phyloP scores from a whole-genome alignment of 495 filamentous ascomycete genomes.

The Podospora didyma region DNA sequence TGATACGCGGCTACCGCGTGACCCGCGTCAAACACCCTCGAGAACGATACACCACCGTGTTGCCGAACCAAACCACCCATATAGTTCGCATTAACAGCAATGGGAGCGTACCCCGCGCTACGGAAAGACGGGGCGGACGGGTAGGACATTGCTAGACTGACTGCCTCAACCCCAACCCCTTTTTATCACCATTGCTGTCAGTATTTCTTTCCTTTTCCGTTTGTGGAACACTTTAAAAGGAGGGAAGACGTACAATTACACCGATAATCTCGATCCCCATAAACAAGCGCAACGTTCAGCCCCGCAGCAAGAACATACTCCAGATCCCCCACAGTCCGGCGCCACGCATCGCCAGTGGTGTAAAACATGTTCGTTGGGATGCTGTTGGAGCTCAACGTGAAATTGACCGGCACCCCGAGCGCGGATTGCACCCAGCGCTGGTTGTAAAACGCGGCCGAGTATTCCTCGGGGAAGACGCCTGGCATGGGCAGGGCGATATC shows the following conservation, averaged over 20 bases:
- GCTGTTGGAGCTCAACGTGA: not conserved
- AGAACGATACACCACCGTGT: conserved; percentile 56
- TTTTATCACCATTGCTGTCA: no score
- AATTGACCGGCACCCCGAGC: not conserved
- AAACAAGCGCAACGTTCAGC: conserved; percentile 56
- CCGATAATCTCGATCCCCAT: conserved; percentile 58
- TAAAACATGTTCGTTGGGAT: conserved; percentile 44
- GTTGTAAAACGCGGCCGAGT: conserved; percentile 2
- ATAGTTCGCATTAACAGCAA: conserved; percentile 45
- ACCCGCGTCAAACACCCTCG: conserved; percentile 56
- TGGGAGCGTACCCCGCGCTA: conserved; percentile 46
- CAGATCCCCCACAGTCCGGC: conserved; percentile 48
- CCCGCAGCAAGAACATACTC: conserved; percentile 49
- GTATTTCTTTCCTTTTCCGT: no score
- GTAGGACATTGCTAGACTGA: conserved; percentile 51
- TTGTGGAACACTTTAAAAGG: no score
- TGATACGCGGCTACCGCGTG: conserved; percentile 62
- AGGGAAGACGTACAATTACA: conserved; percentile 33
- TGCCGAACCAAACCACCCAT: conserved; percentile 57
- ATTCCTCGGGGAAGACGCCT: not conserved
- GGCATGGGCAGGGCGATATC: not conserved
- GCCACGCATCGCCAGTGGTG: conserved; percentile 16
- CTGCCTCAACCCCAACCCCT: conserved; percentile 53
- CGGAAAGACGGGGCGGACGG: conserved; percentile 29
- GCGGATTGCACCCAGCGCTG: conserved; percentile 1